phyloP scores from a whole-genome alignment of 129 eudicot genomes.

The Flaveria trinervia region DNA sequence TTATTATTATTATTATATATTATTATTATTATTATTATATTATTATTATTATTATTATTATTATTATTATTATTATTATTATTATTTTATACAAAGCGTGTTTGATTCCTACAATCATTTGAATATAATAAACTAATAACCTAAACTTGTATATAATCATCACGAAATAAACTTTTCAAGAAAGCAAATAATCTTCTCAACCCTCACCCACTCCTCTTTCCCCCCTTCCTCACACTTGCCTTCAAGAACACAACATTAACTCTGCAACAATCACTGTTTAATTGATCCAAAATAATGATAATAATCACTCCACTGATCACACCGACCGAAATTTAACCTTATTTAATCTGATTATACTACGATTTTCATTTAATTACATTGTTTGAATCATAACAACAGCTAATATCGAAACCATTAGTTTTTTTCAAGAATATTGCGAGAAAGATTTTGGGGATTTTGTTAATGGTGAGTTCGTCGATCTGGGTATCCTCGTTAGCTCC shows the following conservation, averaged over 20 bases:
- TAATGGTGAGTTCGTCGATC: too few species aligned
- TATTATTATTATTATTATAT: too few species aligned
- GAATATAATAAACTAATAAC: not conserved
- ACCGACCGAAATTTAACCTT: conserved; percentile 1
- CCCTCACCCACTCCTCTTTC: not conserved
- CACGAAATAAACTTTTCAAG: not conserved
- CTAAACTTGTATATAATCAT: conserved; percentile 1
- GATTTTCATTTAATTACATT: conserved; percentile 7
- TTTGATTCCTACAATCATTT: not conserved
- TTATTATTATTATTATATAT: too few species aligned
- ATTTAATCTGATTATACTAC: not conserved
- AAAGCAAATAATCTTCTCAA: not conserved
- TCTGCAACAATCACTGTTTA: not conserved
- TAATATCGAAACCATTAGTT: conserved; percentile 14
- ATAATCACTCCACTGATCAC: not conserved
- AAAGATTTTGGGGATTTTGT: too few species aligned
- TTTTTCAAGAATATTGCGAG: not conserved
- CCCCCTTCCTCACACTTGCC: not conserved
- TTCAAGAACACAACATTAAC: not conserved
- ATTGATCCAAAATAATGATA: not conserved
- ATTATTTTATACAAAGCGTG: too few species aligned
- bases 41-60: too few species aligned
- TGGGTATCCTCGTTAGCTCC: conserved; percentile 44
- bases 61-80: too few species aligned
- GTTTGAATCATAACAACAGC: conserved; percentile 23